phyloP scores from a whole-genome alignment of 225 moss, liverwort and hornwort species.

The Asterella californica region DNA sequence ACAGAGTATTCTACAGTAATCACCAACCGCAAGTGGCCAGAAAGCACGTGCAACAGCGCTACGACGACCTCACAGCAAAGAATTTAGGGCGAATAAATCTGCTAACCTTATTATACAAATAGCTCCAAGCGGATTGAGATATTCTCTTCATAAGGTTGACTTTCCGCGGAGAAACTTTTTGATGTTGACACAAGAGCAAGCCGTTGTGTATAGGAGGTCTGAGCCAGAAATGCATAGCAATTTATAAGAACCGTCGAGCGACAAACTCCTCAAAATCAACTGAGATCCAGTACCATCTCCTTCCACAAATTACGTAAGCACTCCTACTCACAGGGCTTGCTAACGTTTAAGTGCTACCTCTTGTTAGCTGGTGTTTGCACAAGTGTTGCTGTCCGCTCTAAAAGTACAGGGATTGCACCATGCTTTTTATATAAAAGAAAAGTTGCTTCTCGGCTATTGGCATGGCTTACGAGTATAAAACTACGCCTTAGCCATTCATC shows the following conservation, averaged over 20 bases:
- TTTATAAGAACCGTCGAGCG: background rate
- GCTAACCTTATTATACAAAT: constrained; percentile 65
- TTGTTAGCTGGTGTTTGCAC: background rate
- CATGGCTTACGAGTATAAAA: background rate
- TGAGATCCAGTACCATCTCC: background rate
- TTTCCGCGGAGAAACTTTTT: constrained; percentile 66
- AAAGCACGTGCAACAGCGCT: background rate
- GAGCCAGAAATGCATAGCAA: constrained; percentile 19
- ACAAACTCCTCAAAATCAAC: background rate
- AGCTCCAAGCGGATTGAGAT: constrained; percentile 71
- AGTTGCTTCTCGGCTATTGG: background rate
- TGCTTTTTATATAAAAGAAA: background rate
- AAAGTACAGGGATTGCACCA: background rate
- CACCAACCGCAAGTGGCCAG: background rate
- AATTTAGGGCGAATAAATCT: background rate
- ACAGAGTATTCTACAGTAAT: background rate
- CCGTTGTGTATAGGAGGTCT: constrained; percentile 69
- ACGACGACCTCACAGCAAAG: background rate
- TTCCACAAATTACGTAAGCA: background rate
- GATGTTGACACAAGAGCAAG: constrained; percentile 73
- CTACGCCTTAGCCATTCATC: background rate
- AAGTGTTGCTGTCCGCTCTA: background rate
- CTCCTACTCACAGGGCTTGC: background rate
- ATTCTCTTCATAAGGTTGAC: constrained; percentile 79
- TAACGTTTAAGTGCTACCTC: background rate